Evolutionary conservation across 257 asterid genomes (phyloP), one percentile per base, ranked within the genome.

Genomic region (Solanum rostratum): DNA sequence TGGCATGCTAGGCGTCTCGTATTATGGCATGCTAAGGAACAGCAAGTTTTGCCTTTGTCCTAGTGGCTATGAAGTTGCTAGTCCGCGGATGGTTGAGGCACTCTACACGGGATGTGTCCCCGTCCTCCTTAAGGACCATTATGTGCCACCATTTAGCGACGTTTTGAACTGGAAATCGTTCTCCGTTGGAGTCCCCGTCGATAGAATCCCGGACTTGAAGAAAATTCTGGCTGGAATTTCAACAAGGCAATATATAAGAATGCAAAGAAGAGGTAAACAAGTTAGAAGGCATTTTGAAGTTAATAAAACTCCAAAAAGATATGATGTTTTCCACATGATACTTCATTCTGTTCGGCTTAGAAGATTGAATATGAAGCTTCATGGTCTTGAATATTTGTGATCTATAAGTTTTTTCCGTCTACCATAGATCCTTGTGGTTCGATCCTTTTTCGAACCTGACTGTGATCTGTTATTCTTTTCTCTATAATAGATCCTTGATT

Each of bases 331-430:
- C 30, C 97, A 92, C 22, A 93, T 95, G 98, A 93, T 91, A 3
- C 95, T 95, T 29, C 99, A 95, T 89, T 95, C 99, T 66, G 84
- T 94, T 41, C 94, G 99, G 99, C 91, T 95, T 27, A 88, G 99
- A 39, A 91, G 98, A 27, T 85, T 94, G 19, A 95, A 94, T 76
- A 16, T 92, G 16, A 84, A 91, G 33, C 83, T 95, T 24, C 87
- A 87, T 52, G 93, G 89, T 14, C 86, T 85, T 53, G 86, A 84
- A 91, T 85, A 86, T 83, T 19, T 91, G 90, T 90, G 33, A 81
- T 10, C 19, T 24, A 13, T 5, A 5, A 60, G 68, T 22, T 60
- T 22, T 24, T 33, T 33, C 37, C 16, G 24, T 10, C 9, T 5
- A 4, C 33, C 1, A 60, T 24, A 60, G 63, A 20, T 60, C 10